These are phyloP conservation scores for Fonsecaea pugnacius DNA, from an alignment of 2,329 filamentous ascomycete species.

Conservation along the genomic window DNA sequence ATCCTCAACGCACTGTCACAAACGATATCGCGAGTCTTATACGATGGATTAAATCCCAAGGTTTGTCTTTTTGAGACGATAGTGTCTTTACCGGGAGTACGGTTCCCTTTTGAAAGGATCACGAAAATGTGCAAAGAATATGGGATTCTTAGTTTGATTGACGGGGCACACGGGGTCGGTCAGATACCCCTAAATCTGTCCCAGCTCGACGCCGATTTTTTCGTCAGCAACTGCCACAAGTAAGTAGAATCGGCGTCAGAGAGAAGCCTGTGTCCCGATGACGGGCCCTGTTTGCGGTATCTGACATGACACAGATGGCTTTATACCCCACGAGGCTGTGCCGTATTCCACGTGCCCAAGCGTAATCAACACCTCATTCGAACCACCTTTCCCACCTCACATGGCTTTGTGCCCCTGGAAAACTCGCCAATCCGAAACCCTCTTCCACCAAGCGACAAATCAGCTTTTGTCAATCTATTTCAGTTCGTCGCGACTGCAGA, in stretches of 20 bases:
- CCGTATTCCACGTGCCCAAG: slow-evolving; percentile 76
- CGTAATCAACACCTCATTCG: slow-evolving; percentile 77
- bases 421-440: slow-evolving; percentile 22
- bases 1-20: slow-evolving; percentile 66
- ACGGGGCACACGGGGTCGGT: slow-evolving; percentile 84
- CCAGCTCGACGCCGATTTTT: slow-evolving; percentile 77
- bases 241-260: slow-evolving; percentile 34
- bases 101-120: slow-evolving; percentile 76
- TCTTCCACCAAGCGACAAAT: slow-evolving; percentile 48
- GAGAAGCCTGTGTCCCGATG: slow-evolving; percentile 1
- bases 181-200: slow-evolving; percentile 73
- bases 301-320: slow-evolving; percentile 64
- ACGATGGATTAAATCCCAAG: slow-evolving; percentile 65
- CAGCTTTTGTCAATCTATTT: slow-evolving; percentile 70
- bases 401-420: slow-evolving; percentile 67
- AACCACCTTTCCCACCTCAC: slow-evolving; percentile 76
- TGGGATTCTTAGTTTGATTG: slow-evolving; percentile 73
- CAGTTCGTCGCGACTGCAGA: slow-evolving; percentile 79
- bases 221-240: slow-evolving; percentile 85
- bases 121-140: slow-evolving; percentile 67
- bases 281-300: background rate
- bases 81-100: slow-evolving; percentile 75
- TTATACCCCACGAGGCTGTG: slow-evolving; percentile 76
- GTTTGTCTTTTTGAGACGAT: slow-evolving; percentile 80
- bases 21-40: slow-evolving; percentile 59